Base-by-base conservation (phyloP, 169 alveolate species). In the Sarcocystis neurona region DNA sequence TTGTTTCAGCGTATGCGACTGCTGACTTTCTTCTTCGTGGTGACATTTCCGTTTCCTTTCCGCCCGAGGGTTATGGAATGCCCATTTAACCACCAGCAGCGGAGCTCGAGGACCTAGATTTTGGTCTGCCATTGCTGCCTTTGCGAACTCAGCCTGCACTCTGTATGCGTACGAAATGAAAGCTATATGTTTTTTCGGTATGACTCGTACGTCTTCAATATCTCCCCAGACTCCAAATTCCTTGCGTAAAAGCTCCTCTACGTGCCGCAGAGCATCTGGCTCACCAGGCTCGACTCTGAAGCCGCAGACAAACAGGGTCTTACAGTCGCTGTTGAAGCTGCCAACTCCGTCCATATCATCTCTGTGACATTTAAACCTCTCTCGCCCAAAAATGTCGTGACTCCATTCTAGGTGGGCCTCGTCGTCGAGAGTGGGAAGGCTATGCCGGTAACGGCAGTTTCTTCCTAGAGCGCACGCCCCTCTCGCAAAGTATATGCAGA, bases 281-380 rank as follows among this genome's bases (percentile, higher is more conserved):
- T 93, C 97, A 37, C 95, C 93, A 43, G 93, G 90, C 80, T 97
- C 98, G 48, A 97, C 90, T 53, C 94, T 94, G 47, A 97, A 94
- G 85, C 98, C 99, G 47, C 98, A 97, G 0, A 98, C 96, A 92
- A 96, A 96, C n/a, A 98, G 93, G 37, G 99, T 97, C 89, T 97
- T 94, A 88, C 99, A 97, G 89, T 98, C 99, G 75, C 96, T 94
- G 74, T 97, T 96, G 93, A 98, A 99, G 60, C 98, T 96, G 10
- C 99, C 99, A n/a, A 98, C 97, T 15, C 98, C 99, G 27, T 97
- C 96, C 98, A 97, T 97, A 92, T 99, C 99, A 78, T 99, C 99
- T 84, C 99, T 95, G 91, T 97, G 98, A 48, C 95, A 96, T 0
- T 98, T 97, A 92, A 96, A 98, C 77, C 99, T 91, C 66, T 99